These are phyloP conservation scores for Tolypocladium tundrense DNA, from an alignment of 2,329 filamentous ascomycete genomes.

Conservation along the genomic window DNA sequence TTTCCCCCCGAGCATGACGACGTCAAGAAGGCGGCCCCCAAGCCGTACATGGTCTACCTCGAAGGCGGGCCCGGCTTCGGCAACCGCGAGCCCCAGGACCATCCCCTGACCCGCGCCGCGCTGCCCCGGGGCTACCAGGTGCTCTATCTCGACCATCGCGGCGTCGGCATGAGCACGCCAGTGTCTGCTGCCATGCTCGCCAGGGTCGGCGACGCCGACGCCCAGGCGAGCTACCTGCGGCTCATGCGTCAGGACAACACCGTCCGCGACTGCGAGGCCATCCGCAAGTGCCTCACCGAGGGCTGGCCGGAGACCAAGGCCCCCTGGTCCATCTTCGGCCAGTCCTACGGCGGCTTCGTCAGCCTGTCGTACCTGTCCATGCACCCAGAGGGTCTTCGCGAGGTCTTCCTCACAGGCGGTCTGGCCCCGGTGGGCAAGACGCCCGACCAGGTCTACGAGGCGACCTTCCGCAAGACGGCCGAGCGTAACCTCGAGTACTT, in stretches of 20 bases:
- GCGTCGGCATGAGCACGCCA: constrained; percentile 75
- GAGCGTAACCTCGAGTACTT: constrained; percentile 74
- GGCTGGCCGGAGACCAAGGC: constrained; percentile 59
- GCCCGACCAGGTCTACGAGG: constrained; percentile 65
- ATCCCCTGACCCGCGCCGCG: constrained; percentile 57
- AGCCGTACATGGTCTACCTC: constrained; percentile 60
- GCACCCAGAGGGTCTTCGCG: constrained; percentile 65
- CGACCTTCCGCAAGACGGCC: constrained; percentile 58
- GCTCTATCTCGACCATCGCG: constrained; percentile 82
- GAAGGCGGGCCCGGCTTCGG: constrained; percentile 81
- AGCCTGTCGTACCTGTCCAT: constrained; percentile 74
- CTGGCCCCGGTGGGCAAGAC: constrained; percentile 64
- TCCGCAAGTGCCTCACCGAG: constrained; percentile 63
- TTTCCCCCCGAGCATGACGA: constrained; percentile 27
- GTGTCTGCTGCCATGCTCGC: constrained; percentile 64
- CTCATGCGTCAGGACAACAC: constrained; percentile 84
- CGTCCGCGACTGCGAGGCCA: constrained; percentile 79
- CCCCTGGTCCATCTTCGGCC: constrained; percentile 80
- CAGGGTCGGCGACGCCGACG: constrained; percentile 26
- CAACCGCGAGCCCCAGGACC: constrained; percentile 64
- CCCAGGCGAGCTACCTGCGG: constrained; percentile 72
- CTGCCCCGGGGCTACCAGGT: constrained; percentile 76
- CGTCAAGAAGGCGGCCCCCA: constrained; percentile 20
- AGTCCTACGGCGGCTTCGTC: constrained; percentile 89
- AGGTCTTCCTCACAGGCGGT: constrained; percentile 78